Percentiles rank a stretch among this genome's conserved stretches.
These are phyloP conservation scores for Teratosphaeria viscida DNA, from an alignment of 2,329 filamentous ascomycete genomes.

Conservation along the genomic window DNA sequence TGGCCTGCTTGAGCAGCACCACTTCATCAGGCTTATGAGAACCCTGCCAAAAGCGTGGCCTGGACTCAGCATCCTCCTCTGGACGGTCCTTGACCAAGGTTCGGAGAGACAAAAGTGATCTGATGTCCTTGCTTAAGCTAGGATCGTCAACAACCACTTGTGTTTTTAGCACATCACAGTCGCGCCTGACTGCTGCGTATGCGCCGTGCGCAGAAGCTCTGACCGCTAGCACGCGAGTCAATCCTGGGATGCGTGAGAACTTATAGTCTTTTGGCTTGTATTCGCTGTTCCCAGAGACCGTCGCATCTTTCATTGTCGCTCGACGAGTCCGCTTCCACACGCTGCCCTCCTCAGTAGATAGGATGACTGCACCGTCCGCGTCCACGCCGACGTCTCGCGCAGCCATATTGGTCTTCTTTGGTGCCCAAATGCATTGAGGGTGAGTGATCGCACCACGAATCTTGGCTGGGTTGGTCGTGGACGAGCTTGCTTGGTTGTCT, in stretches of 20 bases:
- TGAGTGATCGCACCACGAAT: constrained; percentile 71
- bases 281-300: constrained; percentile 38
- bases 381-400: constrained; percentile 79
- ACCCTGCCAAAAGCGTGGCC: constrained; percentile 39
- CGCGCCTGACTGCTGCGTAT: constrained; percentile 76
- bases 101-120: constrained; percentile 57
- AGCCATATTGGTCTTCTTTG: constrained; percentile 73
- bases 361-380: constrained; percentile 87
- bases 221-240: constrained; percentile 75
- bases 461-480: constrained; percentile 86
- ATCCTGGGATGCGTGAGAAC: constrained; percentile 78
- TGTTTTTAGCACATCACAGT: constrained; percentile 69
- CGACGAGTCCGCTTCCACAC: constrained; percentile 86
- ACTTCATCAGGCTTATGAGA: constrained; percentile 36
- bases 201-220: constrained; percentile 82
- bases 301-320: constrained; percentile 63
- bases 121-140: constrained; percentile 63
- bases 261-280: constrained; percentile 81
- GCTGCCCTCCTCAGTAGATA: constrained; percentile 83
- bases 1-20: constrained; percentile 44
- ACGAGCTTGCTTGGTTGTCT: constrained; percentile 53
- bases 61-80: constrained; percentile 34
- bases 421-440: constrained; percentile 78
- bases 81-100: constrained; percentile 37
- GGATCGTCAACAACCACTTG: constrained; percentile 57